Evolutionary conservation across 148 eudicot genomes (phyloP).

Genomic region (Polygonum maritimum): DNA sequence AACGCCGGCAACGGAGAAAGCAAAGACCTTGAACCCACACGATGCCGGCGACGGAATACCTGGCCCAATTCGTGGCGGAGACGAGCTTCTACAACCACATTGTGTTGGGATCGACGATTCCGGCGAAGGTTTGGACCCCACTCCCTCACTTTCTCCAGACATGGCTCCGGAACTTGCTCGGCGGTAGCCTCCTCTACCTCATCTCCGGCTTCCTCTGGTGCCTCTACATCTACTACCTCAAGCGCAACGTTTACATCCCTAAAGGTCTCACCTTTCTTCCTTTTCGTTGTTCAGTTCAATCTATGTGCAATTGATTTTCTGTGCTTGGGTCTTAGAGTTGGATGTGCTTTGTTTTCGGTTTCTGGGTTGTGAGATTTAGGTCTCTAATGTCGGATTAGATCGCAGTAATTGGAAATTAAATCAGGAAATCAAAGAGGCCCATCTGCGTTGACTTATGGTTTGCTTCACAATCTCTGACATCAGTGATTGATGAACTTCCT

Average conservation of each 20-base stretch:
- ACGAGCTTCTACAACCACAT: slow-evolving; percentile 54
- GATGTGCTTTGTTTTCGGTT: neutral
- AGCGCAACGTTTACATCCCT: slow-evolving; percentile 65
- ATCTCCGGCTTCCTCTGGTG: slow-evolving; percentile 76
- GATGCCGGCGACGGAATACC: slow-evolving; percentile 23
- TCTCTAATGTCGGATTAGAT: neutral
- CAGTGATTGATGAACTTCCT: no score
- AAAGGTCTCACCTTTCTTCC: slow-evolving; percentile 40
- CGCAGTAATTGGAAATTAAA: neutral
- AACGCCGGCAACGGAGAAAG: neutral
- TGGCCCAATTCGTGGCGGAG: slow-evolving; percentile 36
- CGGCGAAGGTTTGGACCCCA: slow-evolving; percentile 39
- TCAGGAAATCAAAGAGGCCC: neutral
- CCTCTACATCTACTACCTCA: slow-evolving; percentile 71
- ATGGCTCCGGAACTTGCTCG: slow-evolving; percentile 79
- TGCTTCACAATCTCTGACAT: no score
- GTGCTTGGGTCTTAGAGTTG: neutral
- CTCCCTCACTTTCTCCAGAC: slow-evolving; percentile 69
- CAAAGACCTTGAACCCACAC: neutral
- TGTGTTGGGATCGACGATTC: slow-evolving; percentile 44
- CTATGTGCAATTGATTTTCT: neutral
- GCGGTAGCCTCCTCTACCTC: slow-evolving; percentile 48
- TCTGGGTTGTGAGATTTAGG: neutral
- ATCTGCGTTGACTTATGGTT: no score
- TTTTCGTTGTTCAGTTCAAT: neutral